Evolutionary conservation across 257 asterid genomes (phyloP), one percentile per base, ranked within the genome.

Genomic region (Solanum pimpinellifolium): DNA sequence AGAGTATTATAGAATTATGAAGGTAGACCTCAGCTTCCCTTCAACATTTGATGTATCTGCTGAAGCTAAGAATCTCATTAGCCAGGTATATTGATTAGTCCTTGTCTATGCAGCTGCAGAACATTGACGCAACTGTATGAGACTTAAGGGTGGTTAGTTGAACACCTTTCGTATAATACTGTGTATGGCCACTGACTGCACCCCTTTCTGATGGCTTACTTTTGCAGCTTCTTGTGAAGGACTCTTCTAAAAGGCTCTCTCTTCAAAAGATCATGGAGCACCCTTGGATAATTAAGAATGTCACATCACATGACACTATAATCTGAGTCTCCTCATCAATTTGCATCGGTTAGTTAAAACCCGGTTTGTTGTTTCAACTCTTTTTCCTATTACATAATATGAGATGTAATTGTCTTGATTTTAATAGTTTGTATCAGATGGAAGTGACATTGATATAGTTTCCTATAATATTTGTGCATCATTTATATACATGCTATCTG

Each of bases 21-120:
- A 87, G 91, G 94, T 97, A n/a, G 99, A 96, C 89, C 95, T 97
- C 56, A 93, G 92, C 90, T 97, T 95, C 91, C 99, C 99, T 70
- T 88, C 94, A 73, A 90, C 91, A 84, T 97, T 92, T 49, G 44
- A 29, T 4, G 92, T 92, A 69, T 95, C 98, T 21, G 91, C 85
- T 62, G 97, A 92, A 84, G 99, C 97, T 86, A 95, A 93, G 91
- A 88, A 95, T 92, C 98, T 97, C 88, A 95, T 97, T 83, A 89
- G 93, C 92, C 89, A 87, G 95, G 99, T 95, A 89, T 87, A 83
- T 88, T 88, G 65, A n/a, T 65, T 31, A 31, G 69, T 29, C 41
- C 83, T 56, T 27, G 27, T 56, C 66, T 56, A 56, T 56, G 12
- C 66, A 18, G 13, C 25, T 42, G 73, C 73, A 66, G 35, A 66